Base-by-base conservation (phyloP, 164 flowering plant species). In the Kingdonia uniflora region DNA sequence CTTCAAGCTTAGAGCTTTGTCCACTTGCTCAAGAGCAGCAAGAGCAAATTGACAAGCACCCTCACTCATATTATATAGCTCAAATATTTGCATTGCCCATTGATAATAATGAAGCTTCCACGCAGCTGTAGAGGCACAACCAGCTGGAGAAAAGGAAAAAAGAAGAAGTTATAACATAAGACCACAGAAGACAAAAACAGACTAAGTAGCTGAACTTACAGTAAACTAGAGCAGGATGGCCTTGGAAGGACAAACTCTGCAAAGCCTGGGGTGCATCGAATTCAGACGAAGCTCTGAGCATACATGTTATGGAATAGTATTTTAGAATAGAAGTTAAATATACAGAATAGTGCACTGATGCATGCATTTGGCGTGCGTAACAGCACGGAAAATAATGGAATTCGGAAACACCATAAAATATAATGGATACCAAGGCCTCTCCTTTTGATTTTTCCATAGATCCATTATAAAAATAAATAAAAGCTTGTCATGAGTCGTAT, bases 1-100 rank as follows among this genome's bases (percentile, higher is more conserved):
- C 40, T 51, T 57, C 25, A 60, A 47, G 44, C 40, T 59, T 59
- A 72, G 46, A 66, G 82, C 87, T 75, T 84, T 95, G 71, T 92
- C 97, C 54, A 88, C 92, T 73, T 85, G 91, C 71, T 92, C 99
- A 53, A 92, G 90, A 44, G 99, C 94, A 53, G 95, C 95, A 74
- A 82, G 80, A 54, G 96, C 91, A 81, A 88, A 92, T 60, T 86
- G 88, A 57, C 77, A 77, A 62, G 99, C 95, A 62, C 81, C 97
- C 65, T 79, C 86, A 71, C 82, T 82, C 65, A 84, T 29, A 71
- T 72, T 71, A 68, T 88, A 81, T 58, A 80, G 94, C 77, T 92
- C 99, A 81, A 92, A 92, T 39, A 77, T 62, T 65, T 82, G 95
- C 99, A 92, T 92, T 14, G 69, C 81, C 96, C 95, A 88, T 54